Conservation (phyloP, 352 stramenopile species). For the Blastocystis sp. region DNA sequence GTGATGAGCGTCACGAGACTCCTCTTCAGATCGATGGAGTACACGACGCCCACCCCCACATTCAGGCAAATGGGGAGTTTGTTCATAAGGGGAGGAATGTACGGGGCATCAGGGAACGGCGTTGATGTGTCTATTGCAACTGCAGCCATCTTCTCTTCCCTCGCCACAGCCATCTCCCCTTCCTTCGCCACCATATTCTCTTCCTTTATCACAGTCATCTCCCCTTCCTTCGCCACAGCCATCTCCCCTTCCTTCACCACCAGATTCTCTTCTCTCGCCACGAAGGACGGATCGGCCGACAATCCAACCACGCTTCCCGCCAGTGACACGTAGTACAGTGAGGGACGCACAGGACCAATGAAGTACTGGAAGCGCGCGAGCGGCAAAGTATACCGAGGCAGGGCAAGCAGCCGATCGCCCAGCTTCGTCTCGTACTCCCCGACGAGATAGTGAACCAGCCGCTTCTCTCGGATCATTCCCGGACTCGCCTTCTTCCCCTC, state of each 20-base stretch:
- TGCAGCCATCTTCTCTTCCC: background rate
- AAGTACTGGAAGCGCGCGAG: constrained; percentile 6
- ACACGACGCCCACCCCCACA: constrained; percentile 20
- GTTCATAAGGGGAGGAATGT: background rate
- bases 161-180: background rate
- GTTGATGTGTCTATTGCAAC: background rate
- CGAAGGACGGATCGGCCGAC: background rate
- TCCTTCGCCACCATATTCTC: too few relatives aligned
- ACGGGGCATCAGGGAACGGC: background rate
- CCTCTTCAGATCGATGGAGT: constrained; percentile 12
- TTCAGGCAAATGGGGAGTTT: background rate
- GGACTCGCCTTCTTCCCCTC: background rate
- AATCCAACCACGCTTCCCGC: constrained; percentile 6
- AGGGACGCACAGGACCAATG: background rate
- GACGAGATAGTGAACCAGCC: background rate
- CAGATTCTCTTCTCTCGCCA: background rate
- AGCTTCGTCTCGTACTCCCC: background rate
- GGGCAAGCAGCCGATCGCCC: background rate
- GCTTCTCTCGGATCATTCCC: background rate
- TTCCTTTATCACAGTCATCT: background rate
- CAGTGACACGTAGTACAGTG: background rate
- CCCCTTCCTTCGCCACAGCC: background rate
- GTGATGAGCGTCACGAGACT: background rate
- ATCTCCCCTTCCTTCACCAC: background rate
- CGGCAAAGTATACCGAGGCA: background rate